A percentile compares a stretch with the other conserved stretches of the same genome.
Evolutionary conservation across 2,329 filamentous ascomycete species (phyloP).

Genomic region (Penicillium sp.): DNA sequence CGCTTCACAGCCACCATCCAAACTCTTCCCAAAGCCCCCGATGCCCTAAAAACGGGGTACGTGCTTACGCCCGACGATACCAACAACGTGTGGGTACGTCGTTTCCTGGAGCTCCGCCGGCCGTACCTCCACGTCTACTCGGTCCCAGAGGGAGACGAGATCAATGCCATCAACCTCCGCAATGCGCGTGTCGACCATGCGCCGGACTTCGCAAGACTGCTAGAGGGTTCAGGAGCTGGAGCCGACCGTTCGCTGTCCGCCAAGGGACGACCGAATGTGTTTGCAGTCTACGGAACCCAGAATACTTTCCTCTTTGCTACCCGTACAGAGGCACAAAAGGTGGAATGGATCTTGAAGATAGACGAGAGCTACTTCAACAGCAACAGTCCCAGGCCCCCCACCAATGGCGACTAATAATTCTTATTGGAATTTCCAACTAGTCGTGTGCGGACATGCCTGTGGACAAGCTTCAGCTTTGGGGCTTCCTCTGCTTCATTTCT

Average conservation of each 20-base stretch:
- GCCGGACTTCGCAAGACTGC: conserved; percentile 77
- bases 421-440: background rate
- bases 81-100: conserved; percentile 77
- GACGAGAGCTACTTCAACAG: conserved; percentile 72
- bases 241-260: conserved; percentile 37
- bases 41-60: conserved; percentile 81
- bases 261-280: conserved; percentile 67
- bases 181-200: conserved; percentile 91
- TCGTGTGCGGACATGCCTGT: background rate
- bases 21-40: conserved; percentile 75
- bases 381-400: conserved; percentile 27
- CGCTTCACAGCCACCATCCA: conserved; percentile 75
- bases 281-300: conserved; percentile 89
- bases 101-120: conserved; percentile 86
- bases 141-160: conserved; percentile 81
- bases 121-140: conserved; percentile 92
- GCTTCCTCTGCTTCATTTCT: conserved; percentile 19
- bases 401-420: conserved; percentile 20
- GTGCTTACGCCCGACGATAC: conserved; percentile 80
- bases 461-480: conserved; percentile 4
- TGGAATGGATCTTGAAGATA: conserved; percentile 94
- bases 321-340: conserved; percentile 84
- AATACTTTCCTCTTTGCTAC: conserved; percentile 96
- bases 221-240: conserved; percentile 54
- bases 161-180: conserved; percentile 82